Evolutionary conservation across 2,329 filamentous ascomycete species (phyloP), one percentile per base, ranked within the genome.

Genomic region (Dactylellina drechsleri): DNA sequence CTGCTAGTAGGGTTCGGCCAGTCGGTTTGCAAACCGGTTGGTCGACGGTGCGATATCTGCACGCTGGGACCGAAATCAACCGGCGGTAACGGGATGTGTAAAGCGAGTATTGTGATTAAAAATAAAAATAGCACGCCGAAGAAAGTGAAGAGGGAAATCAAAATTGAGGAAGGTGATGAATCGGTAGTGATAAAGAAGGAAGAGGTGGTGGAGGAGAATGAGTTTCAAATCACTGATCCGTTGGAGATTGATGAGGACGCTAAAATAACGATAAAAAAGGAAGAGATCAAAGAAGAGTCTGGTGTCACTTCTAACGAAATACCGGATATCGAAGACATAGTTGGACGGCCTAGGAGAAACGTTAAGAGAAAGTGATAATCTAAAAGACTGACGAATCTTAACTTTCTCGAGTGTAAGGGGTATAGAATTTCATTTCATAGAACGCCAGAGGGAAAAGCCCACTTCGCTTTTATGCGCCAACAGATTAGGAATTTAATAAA

Each of bases 1-100:
- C 83, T 97, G 81, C 85, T 97, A 45, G 93, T 97, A 36, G 93
- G 93, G 0, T 85, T 96, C 76, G 93, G 93, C 0, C 93, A 97
- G 85, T 92, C 89, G 0, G 88, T 95, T 20, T 97, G 93, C 81
- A 83, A 92, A 77, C 92, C 93, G 0, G 87, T 94, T 0, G 92
- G 91, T 0, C 85, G 90, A 77, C 88, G 86, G 78, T 99, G 95
- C 82, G 93, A 92, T 16, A 90, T 95, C 57, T 99, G 95, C 83
- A 90, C 91, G 77, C 83, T 98, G 57, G 92, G 72, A 0, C 72
- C 72, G 7, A 76, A 76, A 59, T 66, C 72, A 5, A 76, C 72
- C 1, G 72, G 92, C 0, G 84, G 90, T 18, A 85, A 85, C 36
- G 92, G 92, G 2, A 82, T 98, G 71, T 99, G 95, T 83, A 88